Conservation (phyloP, 495 filamentous ascomycete species). For the Xylaria longipes region DNA sequence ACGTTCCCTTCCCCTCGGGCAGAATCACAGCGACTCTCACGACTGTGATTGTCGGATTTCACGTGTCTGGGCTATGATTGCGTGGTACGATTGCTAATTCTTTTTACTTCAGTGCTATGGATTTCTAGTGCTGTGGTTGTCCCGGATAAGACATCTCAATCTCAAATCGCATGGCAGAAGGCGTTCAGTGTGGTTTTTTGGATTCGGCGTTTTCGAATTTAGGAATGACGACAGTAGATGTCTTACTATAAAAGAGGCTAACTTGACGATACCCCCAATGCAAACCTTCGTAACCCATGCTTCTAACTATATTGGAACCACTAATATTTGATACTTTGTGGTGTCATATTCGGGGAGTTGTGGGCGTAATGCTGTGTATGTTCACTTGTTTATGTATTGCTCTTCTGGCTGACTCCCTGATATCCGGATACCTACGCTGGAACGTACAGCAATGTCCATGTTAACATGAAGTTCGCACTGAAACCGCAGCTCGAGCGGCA, state of each 20-base stretch:
- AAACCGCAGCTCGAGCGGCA: background rate
- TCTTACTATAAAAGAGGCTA: background rate
- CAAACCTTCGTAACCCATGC: background rate
- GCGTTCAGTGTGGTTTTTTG: background rate
- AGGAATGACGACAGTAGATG: background rate
- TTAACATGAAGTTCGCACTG: background rate
- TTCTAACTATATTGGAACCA: background rate
- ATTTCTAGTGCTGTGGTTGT: slow-evolving; percentile 51
- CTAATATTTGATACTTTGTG: background rate
- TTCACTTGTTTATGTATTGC: background rate
- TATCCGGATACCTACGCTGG: background rate
- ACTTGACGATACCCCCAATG: slow-evolving; percentile 11
- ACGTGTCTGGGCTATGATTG: slow-evolving; percentile 59
- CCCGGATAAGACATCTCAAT: background rate
- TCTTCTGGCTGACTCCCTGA: background rate
- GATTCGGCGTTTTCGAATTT: slow-evolving; percentile 15
- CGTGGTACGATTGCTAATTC: background rate
- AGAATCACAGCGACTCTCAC: background rate
- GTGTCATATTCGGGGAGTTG: background rate
- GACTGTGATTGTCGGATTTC: background rate
- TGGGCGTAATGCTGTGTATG: background rate
- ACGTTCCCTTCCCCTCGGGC: background rate
- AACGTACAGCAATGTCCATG: background rate
- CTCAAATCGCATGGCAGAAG: slow-evolving; percentile 1
- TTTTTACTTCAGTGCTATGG: slow-evolving; percentile 26